Conservation (phyloP, 768 basidiomycete genomes). For the Auriscalpium microsporum region DNA sequence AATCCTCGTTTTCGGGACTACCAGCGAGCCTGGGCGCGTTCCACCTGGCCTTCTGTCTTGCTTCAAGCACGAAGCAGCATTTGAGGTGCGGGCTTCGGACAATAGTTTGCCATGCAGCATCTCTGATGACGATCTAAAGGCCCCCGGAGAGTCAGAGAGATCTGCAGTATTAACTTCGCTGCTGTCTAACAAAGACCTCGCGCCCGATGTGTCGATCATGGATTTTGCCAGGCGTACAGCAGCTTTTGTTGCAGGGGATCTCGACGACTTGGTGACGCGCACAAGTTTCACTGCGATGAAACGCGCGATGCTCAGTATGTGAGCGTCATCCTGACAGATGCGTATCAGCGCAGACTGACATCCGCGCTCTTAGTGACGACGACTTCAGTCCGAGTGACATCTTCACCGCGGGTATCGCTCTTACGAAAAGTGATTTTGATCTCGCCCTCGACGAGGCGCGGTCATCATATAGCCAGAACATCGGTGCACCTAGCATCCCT, state of each 20-base stretch:
- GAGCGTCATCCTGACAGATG: background rate
- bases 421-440: conserved; percentile 61
- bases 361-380: conserved; percentile 11
- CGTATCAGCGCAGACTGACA: background rate
- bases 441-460: conserved; percentile 63
- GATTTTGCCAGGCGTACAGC: conserved; percentile 81
- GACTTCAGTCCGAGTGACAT: conserved; percentile 20
- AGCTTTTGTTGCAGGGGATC: conserved; percentile 77
- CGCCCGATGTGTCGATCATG: conserved; percentile 72
- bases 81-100: conserved; percentile 45
- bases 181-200: conserved; percentile 34
- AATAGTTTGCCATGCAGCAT: background rate
- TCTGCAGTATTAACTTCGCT: conserved; percentile 46
- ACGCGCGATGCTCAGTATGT: conserved; percentile 25
- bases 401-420: conserved; percentile 31
- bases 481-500: conserved; percentile 96
- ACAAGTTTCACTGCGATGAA: conserved; percentile 48
- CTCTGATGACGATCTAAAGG: conserved; percentile 37
- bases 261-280: conserved; percentile 58
- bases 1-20: conserved; percentile 68
- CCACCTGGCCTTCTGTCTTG: conserved; percentile 52
- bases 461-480: conserved; percentile 77
- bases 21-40: conserved; percentile 54
- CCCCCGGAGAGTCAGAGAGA: conserved; percentile 72
- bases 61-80: conserved; percentile 80